phyloP scores from a whole-genome alignment of 106 monocot species.

The Agapanthus africanus region DNA sequence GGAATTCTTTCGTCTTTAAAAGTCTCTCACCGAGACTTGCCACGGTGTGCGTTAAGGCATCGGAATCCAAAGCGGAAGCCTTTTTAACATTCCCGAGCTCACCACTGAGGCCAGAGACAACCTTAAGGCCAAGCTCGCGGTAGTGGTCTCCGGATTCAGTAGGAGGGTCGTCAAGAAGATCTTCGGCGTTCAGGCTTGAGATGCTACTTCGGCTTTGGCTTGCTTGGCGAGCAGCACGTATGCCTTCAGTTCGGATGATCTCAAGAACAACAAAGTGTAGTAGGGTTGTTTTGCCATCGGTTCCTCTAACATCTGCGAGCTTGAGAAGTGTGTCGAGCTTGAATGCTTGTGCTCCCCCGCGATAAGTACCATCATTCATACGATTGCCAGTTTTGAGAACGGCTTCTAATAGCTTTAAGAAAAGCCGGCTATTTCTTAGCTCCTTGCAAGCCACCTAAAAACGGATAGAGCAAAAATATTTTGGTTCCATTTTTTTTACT shows the following conservation, averaged over 20 bases:
- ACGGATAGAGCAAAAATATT: background rate
- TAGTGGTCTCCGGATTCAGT: constrained; percentile 1
- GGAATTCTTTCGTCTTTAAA: constrained; percentile 29
- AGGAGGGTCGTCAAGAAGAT: constrained; percentile 18
- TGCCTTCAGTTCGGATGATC: constrained; percentile 48
- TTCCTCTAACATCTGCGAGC: constrained; percentile 52
- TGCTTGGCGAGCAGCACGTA: constrained; percentile 29
- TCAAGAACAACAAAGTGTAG: constrained; percentile 65
- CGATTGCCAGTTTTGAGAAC: constrained; percentile 71
- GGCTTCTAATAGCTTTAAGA: constrained; percentile 55
- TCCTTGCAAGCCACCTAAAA: constrained; percentile 47
- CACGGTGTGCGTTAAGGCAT: constrained; percentile 21
- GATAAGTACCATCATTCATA: constrained; percentile 63
- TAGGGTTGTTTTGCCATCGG: constrained; percentile 55
- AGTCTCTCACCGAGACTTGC: constrained; percentile 31
- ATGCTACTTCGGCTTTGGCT: constrained; percentile 21
- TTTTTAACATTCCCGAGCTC: constrained; percentile 63
- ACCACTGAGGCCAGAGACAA: constrained; percentile 31
- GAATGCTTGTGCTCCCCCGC: constrained; percentile 62
- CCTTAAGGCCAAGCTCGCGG: constrained; percentile 35
- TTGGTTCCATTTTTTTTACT: no score
- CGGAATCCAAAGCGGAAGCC: constrained; percentile 43
- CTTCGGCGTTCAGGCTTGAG: constrained; percentile 25
- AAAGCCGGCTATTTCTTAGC: constrained; percentile 43
- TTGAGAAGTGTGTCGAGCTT: constrained; percentile 72